Conservation (phyloP, 192 early-diverging fungal genomes). For the Podila minutissima region DNA sequence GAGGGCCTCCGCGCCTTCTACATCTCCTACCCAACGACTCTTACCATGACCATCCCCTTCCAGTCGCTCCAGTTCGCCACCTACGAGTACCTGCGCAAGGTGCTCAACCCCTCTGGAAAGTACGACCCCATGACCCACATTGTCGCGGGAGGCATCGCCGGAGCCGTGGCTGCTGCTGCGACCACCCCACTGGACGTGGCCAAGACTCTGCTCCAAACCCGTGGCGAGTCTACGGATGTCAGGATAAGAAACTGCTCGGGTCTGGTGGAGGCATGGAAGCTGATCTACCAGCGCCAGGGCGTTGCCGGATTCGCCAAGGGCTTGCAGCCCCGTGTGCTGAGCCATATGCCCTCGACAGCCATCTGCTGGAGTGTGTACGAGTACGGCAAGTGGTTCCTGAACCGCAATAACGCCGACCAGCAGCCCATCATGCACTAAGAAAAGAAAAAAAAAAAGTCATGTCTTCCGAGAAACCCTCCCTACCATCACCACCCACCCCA, state of each 20-base stretch:
- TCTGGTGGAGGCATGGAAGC: slow-evolving; percentile 69
- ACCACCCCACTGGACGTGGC: slow-evolving; percentile 97
- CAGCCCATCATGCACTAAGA: slow-evolving; percentile 42
- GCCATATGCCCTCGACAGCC: slow-evolving; percentile 93
- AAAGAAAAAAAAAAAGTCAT: too few relatives aligned
- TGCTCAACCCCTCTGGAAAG: slow-evolving; percentile 77
- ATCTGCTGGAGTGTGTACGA: slow-evolving; percentile 96
- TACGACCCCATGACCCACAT: slow-evolving; percentile 93
- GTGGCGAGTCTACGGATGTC: slow-evolving; percentile 78
- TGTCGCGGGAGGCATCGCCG: slow-evolving; percentile 87
- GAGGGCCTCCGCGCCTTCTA: slow-evolving; percentile 93
- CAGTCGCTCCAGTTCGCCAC: slow-evolving; percentile 93
- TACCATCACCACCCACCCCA: too few relatives aligned
- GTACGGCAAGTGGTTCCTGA: slow-evolving; percentile 82
- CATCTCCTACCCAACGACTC: slow-evolving; percentile 92
- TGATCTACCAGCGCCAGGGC: slow-evolving; percentile 86
- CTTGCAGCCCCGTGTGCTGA: slow-evolving; percentile 82
- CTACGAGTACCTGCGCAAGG: slow-evolving; percentile 90
- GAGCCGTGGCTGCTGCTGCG: slow-evolving; percentile 84
- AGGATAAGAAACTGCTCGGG: slow-evolving; percentile 78
- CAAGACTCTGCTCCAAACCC: slow-evolving; percentile 95
- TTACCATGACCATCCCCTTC: slow-evolving; percentile 95
- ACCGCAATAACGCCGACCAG: slow-evolving; percentile 19
- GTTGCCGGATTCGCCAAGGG: slow-evolving; percentile 82
- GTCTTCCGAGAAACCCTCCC: neutral